Evolutionary conservation across 176 grass and related monocot genomes (phyloP).

Genomic region (Oryza longistaminata): DNA sequence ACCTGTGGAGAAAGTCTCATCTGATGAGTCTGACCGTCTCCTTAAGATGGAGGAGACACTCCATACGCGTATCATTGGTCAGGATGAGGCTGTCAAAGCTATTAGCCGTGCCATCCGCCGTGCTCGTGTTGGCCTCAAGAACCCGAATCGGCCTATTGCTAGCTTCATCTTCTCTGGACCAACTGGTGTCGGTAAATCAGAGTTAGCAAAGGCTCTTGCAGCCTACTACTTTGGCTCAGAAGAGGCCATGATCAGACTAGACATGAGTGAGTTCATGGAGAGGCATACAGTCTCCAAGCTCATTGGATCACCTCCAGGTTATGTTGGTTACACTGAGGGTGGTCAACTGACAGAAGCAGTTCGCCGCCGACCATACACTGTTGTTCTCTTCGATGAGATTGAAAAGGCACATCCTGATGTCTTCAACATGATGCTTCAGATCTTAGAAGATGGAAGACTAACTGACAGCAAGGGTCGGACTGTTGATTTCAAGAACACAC

Average conservation of each 20-base stretch:
- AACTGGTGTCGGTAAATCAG: conserved; percentile 96
- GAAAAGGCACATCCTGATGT: conserved; percentile 99
- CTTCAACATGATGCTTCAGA: conserved; percentile 99
- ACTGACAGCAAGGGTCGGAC: conserved; percentile 92
- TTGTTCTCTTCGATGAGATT: conserved; percentile 97
- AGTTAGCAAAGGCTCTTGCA: conserved; percentile 84
- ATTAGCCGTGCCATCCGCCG: conserved; percentile 94
- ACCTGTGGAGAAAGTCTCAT: conserved; percentile 94
- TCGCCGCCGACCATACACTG: conserved; percentile 81
- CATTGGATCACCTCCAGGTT: conserved; percentile 94
- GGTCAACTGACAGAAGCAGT: conserved; percentile 95
- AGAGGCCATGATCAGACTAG: conserved; percentile 93
- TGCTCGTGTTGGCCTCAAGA: conserved; percentile 92
- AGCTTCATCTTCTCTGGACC: conserved; percentile 99
- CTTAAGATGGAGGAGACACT: conserved; percentile 99
- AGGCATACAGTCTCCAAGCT: conserved; percentile 94
- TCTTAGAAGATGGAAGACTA: conserved; percentile 92
- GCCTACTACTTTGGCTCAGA: conserved; percentile 93
- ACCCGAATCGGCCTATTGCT: conserved; percentile 88
- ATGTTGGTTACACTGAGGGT: conserved; percentile 95
- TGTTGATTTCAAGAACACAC: conserved; percentile 94
- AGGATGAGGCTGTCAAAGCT: conserved; percentile 96
- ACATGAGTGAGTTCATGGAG: conserved; percentile 99
- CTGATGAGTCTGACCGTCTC: conserved; percentile 85
- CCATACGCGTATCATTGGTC: conserved; percentile 84